Evolutionary conservation across 2,329 filamentous ascomycete species (phyloP).

Genomic region (Xylaria sp.): DNA sequence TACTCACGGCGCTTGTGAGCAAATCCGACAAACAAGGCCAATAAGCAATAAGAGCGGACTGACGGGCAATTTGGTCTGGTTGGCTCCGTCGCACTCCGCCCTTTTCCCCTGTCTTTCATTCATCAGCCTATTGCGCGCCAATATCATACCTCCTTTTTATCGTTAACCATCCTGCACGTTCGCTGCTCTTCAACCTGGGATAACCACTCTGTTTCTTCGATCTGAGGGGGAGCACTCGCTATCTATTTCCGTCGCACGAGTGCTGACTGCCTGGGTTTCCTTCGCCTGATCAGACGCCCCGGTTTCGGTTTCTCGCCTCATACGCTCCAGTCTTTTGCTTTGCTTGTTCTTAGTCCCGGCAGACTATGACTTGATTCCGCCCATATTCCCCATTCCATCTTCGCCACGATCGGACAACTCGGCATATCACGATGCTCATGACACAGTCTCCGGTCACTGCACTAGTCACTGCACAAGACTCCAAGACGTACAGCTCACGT

Average conservation of each 20-base stretch:
- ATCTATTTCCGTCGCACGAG: constrained; percentile 7
- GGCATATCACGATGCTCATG: constrained; percentile 63
- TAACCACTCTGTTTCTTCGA: constrained; percentile 7
- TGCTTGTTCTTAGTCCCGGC: constrained; percentile 35
- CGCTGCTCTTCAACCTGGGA: constrained; percentile 12
- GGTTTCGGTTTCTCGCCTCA: constrained; percentile 31
- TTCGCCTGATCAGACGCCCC: constrained; percentile 19
- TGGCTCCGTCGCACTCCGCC: constrained; percentile 30
- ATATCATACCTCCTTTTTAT: constrained; percentile 34
- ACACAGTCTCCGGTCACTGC: constrained; percentile 59
- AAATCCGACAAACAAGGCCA: background rate
- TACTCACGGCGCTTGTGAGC: constrained; percentile 5
- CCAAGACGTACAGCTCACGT: constrained; percentile 51
- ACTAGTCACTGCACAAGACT: constrained; percentile 57
- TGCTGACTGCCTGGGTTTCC: constrained; percentile 8
- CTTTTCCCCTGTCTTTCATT: constrained; percentile 36
- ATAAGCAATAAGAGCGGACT: constrained; percentile 14
- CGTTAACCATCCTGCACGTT: constrained; percentile 22
- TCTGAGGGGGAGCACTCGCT: constrained; percentile 5
- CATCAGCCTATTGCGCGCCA: constrained; percentile 27
- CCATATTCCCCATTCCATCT: constrained; percentile 32
- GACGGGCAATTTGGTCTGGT: constrained; percentile 18
- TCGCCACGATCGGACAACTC: constrained; percentile 40
- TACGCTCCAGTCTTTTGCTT: constrained; percentile 28
- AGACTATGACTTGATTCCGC: constrained; percentile 47